A percentile compares a stretch with the other conserved stretches of the same genome.
phyloP scores from a whole-genome alignment of 2,329 filamentous ascomycete genomes.

The Colletotrichum tofieldiae region DNA sequence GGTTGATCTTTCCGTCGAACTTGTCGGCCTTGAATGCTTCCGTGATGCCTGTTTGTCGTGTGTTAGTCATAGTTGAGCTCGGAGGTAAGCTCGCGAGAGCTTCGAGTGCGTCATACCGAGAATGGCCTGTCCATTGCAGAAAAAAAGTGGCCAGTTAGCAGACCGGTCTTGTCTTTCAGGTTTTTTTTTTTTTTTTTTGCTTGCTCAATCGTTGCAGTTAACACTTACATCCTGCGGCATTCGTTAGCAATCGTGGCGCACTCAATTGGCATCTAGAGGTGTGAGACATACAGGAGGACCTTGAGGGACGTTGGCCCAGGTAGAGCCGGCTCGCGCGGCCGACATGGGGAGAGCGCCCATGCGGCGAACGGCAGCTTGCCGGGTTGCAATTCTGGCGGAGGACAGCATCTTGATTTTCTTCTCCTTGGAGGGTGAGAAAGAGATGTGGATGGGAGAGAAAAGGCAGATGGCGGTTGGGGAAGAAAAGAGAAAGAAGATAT shows the following conservation, averaged over 20 bases:
- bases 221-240: constrained; percentile 56
- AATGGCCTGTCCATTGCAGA: constrained; percentile 74
- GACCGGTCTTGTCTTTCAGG: not conserved
- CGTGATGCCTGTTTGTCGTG: constrained; percentile 78
- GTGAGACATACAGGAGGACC: constrained; percentile 86
- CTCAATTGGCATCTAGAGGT: constrained; percentile 32
- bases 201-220: not conserved
- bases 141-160: constrained; percentile 46
- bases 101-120: constrained; percentile 70
- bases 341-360: constrained; percentile 39
- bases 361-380: constrained; percentile 44
- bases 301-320: constrained; percentile 92
- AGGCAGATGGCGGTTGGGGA: constrained; percentile 6
- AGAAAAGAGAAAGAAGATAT: constrained; percentile 19
- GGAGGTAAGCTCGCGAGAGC: constrained; percentile 16
- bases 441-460: not conserved
- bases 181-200: not conserved
- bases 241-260: constrained; percentile 53
- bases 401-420: constrained; percentile 41
- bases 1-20: constrained; percentile 97
- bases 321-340: constrained; percentile 73
- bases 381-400: constrained; percentile 43
- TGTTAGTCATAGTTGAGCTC: constrained; percentile 46
- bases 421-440: not conserved
- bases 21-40: constrained; percentile 99